phyloP scores from a whole-genome alignment of 352 stramenopile genomes.

The Pythium folliculosum region DNA sequence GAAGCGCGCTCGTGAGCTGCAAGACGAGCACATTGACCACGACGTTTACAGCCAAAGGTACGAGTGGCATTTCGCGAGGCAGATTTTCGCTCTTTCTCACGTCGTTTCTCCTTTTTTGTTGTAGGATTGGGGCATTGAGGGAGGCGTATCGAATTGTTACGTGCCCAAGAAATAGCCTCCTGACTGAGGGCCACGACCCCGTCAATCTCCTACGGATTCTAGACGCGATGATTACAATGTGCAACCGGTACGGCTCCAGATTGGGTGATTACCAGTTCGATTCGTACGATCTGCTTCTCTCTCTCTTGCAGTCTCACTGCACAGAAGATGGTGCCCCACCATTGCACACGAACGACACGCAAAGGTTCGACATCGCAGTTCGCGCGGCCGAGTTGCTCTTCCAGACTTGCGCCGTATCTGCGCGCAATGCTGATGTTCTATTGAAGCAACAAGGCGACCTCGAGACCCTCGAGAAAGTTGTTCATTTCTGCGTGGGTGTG shows the following conservation, averaged over 20 bases:
- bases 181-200: slow-evolving; percentile 71
- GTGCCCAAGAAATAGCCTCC: slow-evolving; percentile 60
- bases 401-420: slow-evolving; percentile 64
- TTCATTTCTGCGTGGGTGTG: slow-evolving; percentile 67
- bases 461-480: slow-evolving; percentile 56
- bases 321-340: slow-evolving; percentile 44
- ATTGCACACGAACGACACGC: slow-evolving; percentile 42
- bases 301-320: slow-evolving; percentile 61
- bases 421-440: slow-evolving; percentile 55
- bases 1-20: slow-evolving; percentile 42
- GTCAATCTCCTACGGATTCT: slow-evolving; percentile 71
- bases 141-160: slow-evolving; percentile 74
- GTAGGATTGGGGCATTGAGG: slow-evolving; percentile 44
- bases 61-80: background rate
- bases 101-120: background rate
- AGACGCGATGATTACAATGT: slow-evolving; percentile 64
- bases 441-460: slow-evolving; percentile 52
- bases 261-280: slow-evolving; percentile 71
- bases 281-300: slow-evolving; percentile 61
- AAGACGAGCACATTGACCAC: slow-evolving; percentile 28
- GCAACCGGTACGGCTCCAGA: slow-evolving; percentile 53
- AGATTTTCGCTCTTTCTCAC: background rate
- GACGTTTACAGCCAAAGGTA: slow-evolving; percentile 51
- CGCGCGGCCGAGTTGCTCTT: slow-evolving; percentile 67
- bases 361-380: slow-evolving; percentile 62